Evolutionary conservation across 208 protist species (phyloP), one percentile per base, ranked within the genome.

Genomic region (Perkinsela sp.): DNA sequence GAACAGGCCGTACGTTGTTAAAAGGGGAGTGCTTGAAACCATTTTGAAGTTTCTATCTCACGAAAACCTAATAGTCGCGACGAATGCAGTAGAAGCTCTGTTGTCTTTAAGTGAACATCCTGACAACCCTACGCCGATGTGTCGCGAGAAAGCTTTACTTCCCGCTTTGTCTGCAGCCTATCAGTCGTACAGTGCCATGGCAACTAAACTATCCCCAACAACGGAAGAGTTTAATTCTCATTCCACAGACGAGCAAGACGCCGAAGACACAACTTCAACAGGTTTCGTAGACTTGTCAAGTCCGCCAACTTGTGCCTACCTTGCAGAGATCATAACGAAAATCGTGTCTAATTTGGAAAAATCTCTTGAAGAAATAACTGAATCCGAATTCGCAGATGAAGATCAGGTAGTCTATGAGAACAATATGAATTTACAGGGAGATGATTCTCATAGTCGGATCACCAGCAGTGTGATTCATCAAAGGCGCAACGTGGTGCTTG

Each of bases 41-140:
- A 71, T 93, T 28, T 69, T 78, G 1, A 82, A 85, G 29, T 93
- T 90, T 68, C 72, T 93, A 16, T 69, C 72, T 2, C 89, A 81
- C 76, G 83, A 83, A 30, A 82, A 90, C 6, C 72, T 81, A 28
- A 79, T 90, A 32, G 83, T 87, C 31, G 82, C 81, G 15, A 78
- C 83, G 48, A 71, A 81, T 29, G 77, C 84, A 1, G 70, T 87
- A 2, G 76, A 84, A 31, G 78, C 84, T 0, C 74, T 93, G 30
- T 73, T 77, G 66, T 67, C 90, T 57, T 78, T 93, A 2, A 78
- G 82, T 0, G 72, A 87, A 74, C 88, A 93, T 72, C 85, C 83
- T 0, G 82, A 90, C 28, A 93, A 90, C 72, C 68, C 87, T 1
- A 81, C 86, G 30, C 74, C 86, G 6, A 74, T 93, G 1, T 73